Evolutionary conservation across 164 flowering plant genomes (phyloP).

Genomic region (Tetrastigma voinierianum): DNA sequence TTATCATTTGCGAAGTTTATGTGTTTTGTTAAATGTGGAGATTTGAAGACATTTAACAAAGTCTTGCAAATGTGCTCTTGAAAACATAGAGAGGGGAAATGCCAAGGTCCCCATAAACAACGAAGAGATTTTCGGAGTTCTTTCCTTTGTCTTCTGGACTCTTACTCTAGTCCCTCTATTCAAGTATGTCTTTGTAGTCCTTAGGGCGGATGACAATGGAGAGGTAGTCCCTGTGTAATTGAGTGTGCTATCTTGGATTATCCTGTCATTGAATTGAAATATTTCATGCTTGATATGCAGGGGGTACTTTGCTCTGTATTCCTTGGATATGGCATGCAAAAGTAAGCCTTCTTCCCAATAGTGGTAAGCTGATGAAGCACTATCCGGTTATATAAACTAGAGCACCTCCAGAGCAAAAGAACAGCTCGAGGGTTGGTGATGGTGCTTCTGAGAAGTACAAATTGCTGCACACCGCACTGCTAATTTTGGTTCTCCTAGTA

Average conservation of each 20-base stretch:
- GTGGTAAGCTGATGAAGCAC: conserved; percentile 78
- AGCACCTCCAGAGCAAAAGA: conserved; percentile 54
- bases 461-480: conserved; percentile 67
- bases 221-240: conserved; percentile 34
- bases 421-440: conserved; percentile 53
- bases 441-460: conserved; percentile 64
- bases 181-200: conserved; percentile 78
- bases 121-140: conserved; percentile 81
- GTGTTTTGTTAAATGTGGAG: no score
- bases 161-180: conserved; percentile 66
- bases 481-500: conserved; percentile 79
- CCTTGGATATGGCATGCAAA: conserved; percentile 77
- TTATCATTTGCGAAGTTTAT: no score
- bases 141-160: conserved; percentile 85
- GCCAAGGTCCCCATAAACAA: conserved; percentile 91
- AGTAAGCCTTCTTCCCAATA: conserved; percentile 77
- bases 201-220: conserved; percentile 82
- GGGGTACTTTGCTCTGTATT: conserved; percentile 83
- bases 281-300: conserved; percentile 31
- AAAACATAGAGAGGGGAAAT: no score
- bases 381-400: conserved; percentile 72
- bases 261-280: not conserved
- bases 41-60: conserved; percentile 42
- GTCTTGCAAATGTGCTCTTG: no score
- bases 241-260: not conserved